A percentile compares a stretch with the other conserved stretches of the same genome.
These are phyloP conservation scores for Boletales sp. DNA, from an alignment of 768 basidiomycete species.

Conservation along the genomic window DNA sequence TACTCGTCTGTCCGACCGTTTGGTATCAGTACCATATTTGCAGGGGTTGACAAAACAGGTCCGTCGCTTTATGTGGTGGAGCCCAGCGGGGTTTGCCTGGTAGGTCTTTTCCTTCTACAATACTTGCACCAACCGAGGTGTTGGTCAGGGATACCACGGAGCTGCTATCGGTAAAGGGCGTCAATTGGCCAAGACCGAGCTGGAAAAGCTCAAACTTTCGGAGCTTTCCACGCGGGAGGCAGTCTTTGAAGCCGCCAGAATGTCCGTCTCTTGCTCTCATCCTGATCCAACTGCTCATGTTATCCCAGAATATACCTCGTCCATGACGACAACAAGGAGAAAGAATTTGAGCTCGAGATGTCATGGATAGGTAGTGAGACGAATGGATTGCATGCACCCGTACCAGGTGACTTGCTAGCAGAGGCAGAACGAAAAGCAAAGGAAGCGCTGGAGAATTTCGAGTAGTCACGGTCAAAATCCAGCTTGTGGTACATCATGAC, in stretches of 20 bases:
- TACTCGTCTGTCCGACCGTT: slow-evolving; percentile 98
- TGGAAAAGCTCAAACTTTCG: slow-evolving; percentile 90
- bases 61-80: slow-evolving; percentile 89
- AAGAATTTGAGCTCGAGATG: slow-evolving; percentile 97
- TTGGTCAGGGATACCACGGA: slow-evolving; percentile 82
- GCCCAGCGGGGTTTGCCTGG: slow-evolving; percentile 90
- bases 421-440: slow-evolving; percentile 89
- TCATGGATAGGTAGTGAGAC: slow-evolving; percentile 93
- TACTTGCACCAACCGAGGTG: neutral
- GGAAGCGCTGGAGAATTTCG: slow-evolving; percentile 72
- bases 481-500: slow-evolving; percentile 3
- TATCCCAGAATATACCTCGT: slow-evolving; percentile 84
- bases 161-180: slow-evolving; percentile 98
- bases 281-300: slow-evolving; percentile 4
- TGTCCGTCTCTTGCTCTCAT: slow-evolving; percentile 52
- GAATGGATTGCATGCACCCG: slow-evolving; percentile 70
- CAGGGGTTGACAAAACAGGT: slow-evolving; percentile 82
- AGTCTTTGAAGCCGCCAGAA: slow-evolving; percentile 89
- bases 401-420: slow-evolving; percentile 79
- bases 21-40: slow-evolving; percentile 90
- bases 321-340: slow-evolving; percentile 97
- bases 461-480: slow-evolving; percentile 31
- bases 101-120: slow-evolving; percentile 35
- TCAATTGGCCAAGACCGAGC: slow-evolving; percentile 94
- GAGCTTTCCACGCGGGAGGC: slow-evolving; percentile 82